Evolutionary conservation across 768 basidiomycete species (phyloP), one percentile per base, ranked within the genome.

Genomic region (Pulveroboletus frians): DNA sequence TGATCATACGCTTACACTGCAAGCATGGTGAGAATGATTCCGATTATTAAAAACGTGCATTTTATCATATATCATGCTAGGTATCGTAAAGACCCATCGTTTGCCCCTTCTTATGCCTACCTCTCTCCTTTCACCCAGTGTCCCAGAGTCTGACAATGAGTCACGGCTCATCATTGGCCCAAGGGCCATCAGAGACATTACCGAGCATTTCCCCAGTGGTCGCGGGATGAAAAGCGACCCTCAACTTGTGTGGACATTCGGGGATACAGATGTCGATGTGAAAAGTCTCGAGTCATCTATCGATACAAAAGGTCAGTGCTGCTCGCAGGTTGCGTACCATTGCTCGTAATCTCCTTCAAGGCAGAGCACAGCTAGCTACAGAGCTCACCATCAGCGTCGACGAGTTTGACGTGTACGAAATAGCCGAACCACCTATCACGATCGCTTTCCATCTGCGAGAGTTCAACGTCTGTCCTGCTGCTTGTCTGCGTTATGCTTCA

Each of bases 401-500:
- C 35, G 91, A 92, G 58, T 92, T 92, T 54, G 88, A 92, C 44
- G 69, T 75, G 7, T 92, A 91, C 59, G 78, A 87, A 39, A 70
- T 91, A 10, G 75, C 73, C 57, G 69, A 74, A 9, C 69, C 78
- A 15, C 85, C 90, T 1, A 77, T 78, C 29, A 82, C 79, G 4
- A 77, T 92, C 44, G 82, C 81, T 1, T 90, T 92, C 57, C 89
- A 91, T 67, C 68, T 92, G 26, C 80, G 85, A 32, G 90, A 92
- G 69, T 90, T 92, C 68, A 88, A 83, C 51, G 90, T 89, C 75
- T 38, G 51, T 52, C 37, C 30, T 39, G 36, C 38, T 47, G 0
- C 41, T 37, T 46, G 26, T 27, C 31, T 20, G 10, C 27, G 5
- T 40, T 5, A 10, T 38, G 26, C 20, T 2, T 40, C 39, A 20